Base-by-base conservation (phyloP, 768 basidiomycete genomes). In the Chalciporus sphaerocephalus region DNA sequence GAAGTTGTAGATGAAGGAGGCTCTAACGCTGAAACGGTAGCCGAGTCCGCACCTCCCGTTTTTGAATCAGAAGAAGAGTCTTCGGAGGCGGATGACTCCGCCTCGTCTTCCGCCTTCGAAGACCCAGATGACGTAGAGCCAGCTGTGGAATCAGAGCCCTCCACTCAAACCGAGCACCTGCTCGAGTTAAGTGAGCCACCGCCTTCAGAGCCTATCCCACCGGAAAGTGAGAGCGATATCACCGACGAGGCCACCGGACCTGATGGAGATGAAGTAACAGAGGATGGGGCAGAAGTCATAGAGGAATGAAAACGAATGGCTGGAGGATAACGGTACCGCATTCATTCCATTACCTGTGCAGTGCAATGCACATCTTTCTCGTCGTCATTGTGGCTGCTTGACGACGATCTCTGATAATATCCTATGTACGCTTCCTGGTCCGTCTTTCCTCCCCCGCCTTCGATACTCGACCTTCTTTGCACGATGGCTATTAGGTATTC, bases 221-320 rank as follows among this genome's bases (percentile, higher is more conserved):
- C 63, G 44, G 63, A 65, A 48, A 66, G 53, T 43, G 61, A 63
- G 46, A 60, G 65, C 52, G 63, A 67, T 59, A 67, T 65, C 55
- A 60, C 63, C 50, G 65, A 67, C 33, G 62, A 67, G 43, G 57
- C 40, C 35, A 48, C 37, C 44, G 57, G 28, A 34, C 34, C 24
- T 42, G 60, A 44, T 40, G 51, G 44, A 25, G 40, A 65, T 54
- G 56, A 62, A 47, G 37, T 42, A 38, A 46, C 7, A 35, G 44
- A 25, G 34, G 44, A 32, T 32, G 56, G 41, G 41, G 54, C 51
- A 49, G 51, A 53, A 43, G 47, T 32, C 6, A 28, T 24, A 50
- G 35, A 40, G 16, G 42, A 46, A 49, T 47, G 42, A 23, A 41
- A 37, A 41, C 18, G 38, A 10, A 24, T 33, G 30, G 21, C 10